phyloP scores from a whole-genome alignment of 257 asterid species.

The Penstemon newberryi region DNA sequence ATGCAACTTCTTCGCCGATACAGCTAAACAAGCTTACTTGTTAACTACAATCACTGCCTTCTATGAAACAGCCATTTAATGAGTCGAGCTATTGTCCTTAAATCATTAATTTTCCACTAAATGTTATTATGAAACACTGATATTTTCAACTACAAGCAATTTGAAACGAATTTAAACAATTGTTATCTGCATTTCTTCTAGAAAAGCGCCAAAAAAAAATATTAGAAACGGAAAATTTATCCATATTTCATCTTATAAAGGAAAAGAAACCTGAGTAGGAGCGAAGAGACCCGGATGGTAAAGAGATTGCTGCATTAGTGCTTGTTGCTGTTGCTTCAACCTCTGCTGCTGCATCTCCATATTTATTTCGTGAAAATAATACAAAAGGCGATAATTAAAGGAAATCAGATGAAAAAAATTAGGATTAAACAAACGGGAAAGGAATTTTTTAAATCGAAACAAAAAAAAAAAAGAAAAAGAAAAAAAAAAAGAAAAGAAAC shows the following conservation, averaged over 20 bases:
- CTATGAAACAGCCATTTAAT: neutral
- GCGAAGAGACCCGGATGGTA: constrained; percentile 74
- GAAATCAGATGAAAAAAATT: neutral
- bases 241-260: neutral
- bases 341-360: constrained; percentile 59
- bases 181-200: constrained; percentile 9
- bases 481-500: neutral
- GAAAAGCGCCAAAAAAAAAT: neutral
- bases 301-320: constrained; percentile 81
- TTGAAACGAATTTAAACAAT: neutral
- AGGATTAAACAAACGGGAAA: neutral
- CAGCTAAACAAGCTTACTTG: constrained; percentile 2
- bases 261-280: constrained; percentile 60
- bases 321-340: constrained; percentile 69
- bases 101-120: neutral
- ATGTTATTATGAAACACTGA: neutral
- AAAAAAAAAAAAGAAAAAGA: neutral
- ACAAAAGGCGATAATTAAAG: neutral
- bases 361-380: constrained; percentile 8
- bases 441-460: neutral
- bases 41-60: neutral
- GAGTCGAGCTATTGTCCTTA: neutral
- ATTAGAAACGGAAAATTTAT: neutral
- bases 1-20: neutral
- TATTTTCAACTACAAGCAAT: neutral